Base-by-base conservation (phyloP, 768 basidiomycete genomes). In the Phlegmacium glaucopus region DNA sequence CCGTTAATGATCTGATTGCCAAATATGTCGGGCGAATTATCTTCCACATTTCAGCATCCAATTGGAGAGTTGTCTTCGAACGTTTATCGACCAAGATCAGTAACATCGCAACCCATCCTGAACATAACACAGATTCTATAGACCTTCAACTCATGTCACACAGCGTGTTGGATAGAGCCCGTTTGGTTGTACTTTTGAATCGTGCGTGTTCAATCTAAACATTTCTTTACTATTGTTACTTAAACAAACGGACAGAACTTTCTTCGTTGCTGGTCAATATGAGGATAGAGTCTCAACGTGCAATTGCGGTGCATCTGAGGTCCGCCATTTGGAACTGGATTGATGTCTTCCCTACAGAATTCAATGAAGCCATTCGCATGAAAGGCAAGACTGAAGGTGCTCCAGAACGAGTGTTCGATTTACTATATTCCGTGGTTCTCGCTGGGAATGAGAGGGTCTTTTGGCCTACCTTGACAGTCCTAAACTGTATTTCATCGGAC, bases 301-400 rank as follows among this genome's bases (percentile, higher is more conserved):
- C 86, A 1, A 76, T 94, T 40, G 82, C 90, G 0, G 70, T 78
- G 22, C 80, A 86, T 22, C 74, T 95, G 29, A 80, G 90, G 16
- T 74, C 78, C 25, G 90, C 89, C 1, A 72, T 95, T 22, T 94
- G 93, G 92, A 91, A 87, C 52, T 95, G 91, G 91, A 83, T 94
- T 27, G 83, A 87, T 26, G 71, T 79, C 17, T 88, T 85, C 58
- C 85, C 90, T 0, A 68, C 72, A 5, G 90, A 96, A 60, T 95
- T 83, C 62, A 84, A 85, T 44, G 83, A 90, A 6, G 75, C 80
- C 4, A 74, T 92, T 30, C 72, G 77, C 9, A 70, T 74, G 3
- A 75, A 83, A 38, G 80, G 83, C 25, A 75, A 70, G 39, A 71
- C 89, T 10, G 94, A 95, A 49, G 90, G 87, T 36, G 82, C 83